Conservation (phyloP, 306 rosid genomes). For the Pyrus bretschneideri region DNA sequence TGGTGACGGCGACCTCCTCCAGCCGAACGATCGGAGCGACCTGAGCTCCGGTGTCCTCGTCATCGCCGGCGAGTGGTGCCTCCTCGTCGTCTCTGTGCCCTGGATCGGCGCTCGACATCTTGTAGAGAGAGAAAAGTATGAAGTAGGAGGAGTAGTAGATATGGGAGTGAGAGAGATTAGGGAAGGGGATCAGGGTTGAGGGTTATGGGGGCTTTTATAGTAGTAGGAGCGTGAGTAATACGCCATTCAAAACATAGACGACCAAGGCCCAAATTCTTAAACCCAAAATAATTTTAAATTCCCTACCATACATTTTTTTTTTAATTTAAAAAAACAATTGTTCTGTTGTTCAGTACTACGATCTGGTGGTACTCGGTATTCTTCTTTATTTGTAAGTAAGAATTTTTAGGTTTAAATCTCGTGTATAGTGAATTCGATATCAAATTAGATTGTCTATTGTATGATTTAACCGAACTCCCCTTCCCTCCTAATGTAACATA, state of each 20-base stretch:
- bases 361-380: fast-evolving
- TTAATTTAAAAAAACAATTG: too few relatives aligned
- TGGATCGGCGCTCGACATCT: conserved; percentile 69
- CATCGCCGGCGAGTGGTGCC: conserved; percentile 61
- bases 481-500: too few relatives aligned
- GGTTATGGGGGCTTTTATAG: not conserved
- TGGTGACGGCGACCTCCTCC: conserved; percentile 63
- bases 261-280: not conserved
- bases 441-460: fast-evolving
- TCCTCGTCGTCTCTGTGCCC: conserved; percentile 83
- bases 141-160: too few relatives aligned
- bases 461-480: fast-evolving
- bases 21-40: conserved; percentile 93
- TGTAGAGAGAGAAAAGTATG: not conserved
- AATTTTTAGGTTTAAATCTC: too few relatives aligned
- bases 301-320: too few relatives aligned
- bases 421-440: fast-evolving
- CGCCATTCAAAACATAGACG: not conserved
- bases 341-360: too few relatives aligned
- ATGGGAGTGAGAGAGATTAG: not conserved
- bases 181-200: not conserved
- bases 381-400: fast-evolving
- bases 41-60: conserved; percentile 96
- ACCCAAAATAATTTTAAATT: not conserved
- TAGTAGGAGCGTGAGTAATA: not conserved